phyloP scores from a whole-genome alignment of 352 stramenopile genomes.

The Globisporangium mamillatum region DNA sequence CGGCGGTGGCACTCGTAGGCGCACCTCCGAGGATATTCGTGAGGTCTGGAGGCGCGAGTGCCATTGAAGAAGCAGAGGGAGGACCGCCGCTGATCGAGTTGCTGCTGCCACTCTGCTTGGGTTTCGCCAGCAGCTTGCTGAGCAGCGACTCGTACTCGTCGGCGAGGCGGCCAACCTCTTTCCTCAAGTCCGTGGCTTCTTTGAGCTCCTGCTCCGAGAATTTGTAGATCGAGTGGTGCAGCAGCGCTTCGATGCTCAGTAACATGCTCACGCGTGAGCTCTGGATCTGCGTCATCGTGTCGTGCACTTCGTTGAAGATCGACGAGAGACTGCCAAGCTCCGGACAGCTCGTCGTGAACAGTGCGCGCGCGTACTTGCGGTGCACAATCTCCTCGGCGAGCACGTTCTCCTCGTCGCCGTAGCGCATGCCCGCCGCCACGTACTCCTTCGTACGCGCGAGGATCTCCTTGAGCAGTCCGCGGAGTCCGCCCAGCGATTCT shows the following conservation, averaged over 20 bases:
- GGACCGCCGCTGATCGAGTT: conserved; percentile 17
- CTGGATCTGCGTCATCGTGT: conserved; percentile 77
- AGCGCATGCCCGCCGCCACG: conserved; percentile 52
- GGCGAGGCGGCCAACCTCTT: conserved; percentile 58
- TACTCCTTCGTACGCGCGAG: conserved; percentile 76
- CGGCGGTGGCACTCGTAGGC: not conserved
- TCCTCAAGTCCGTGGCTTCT: conserved; percentile 62
- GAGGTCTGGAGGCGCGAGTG: conserved; percentile 12
- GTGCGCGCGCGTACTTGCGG: conserved; percentile 73
- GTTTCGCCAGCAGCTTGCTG: conserved; percentile 77
- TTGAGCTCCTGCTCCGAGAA: conserved; percentile 78
- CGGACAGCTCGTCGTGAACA: conserved; percentile 82
- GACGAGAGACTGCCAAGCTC: conserved; percentile 73
- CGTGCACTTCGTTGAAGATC: conserved; percentile 80
- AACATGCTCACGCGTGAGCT: conserved; percentile 84
- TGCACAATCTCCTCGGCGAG: conserved; percentile 72
- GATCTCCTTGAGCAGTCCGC: conserved; percentile 68
- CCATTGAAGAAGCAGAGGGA: conserved; percentile 9
- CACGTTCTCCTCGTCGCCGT: conserved; percentile 66
- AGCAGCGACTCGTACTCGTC: conserved; percentile 83
- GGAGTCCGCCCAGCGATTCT: conserved; percentile 64
- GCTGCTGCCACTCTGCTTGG: conserved; percentile 37
- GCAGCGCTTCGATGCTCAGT: conserved; percentile 71
- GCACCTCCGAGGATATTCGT: conserved; percentile 19
- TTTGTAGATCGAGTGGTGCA: conserved; percentile 59